Percentiles rank a stretch among this genome's conserved stretches.
These are phyloP conservation scores for Fraxinus xanthoxyloides DNA, from an alignment of 305 asterid species.

Conservation along the genomic window DNA sequence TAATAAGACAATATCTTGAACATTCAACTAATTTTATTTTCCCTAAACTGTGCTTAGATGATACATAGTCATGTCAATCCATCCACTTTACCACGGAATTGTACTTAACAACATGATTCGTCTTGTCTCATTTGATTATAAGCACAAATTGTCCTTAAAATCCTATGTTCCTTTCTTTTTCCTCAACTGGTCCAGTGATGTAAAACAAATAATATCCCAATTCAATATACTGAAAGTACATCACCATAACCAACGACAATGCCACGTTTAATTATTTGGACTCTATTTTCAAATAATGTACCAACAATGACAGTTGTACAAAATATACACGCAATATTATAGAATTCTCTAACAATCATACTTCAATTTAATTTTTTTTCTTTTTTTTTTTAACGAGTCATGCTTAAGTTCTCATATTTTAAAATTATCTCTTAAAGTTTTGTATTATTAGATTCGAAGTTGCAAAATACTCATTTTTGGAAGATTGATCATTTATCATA, in stretches of 20 bases:
- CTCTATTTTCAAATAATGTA: neutral
- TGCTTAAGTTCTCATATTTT: neutral
- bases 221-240: neutral
- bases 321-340: no score
- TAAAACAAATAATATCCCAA: neutral
- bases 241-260: neutral
- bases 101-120: neutral
- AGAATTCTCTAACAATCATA: no score
- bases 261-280: neutral
- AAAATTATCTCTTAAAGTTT: neutral
- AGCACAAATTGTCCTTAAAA: neutral
- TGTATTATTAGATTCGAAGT: no score
- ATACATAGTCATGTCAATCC: neutral
- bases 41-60: neutral
- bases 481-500: neutral
- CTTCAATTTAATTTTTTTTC: no score
- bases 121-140: no score
- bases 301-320: neutral
- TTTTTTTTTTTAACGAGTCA: no score
- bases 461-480: neutral
- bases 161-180: neutral
- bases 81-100: neutral
- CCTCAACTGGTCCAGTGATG: neutral
- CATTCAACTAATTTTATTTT: neutral
- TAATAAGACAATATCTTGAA: neutral